Conservation (phyloP, 169 alveolate genomes). For the Plasmodium inui region DNA sequence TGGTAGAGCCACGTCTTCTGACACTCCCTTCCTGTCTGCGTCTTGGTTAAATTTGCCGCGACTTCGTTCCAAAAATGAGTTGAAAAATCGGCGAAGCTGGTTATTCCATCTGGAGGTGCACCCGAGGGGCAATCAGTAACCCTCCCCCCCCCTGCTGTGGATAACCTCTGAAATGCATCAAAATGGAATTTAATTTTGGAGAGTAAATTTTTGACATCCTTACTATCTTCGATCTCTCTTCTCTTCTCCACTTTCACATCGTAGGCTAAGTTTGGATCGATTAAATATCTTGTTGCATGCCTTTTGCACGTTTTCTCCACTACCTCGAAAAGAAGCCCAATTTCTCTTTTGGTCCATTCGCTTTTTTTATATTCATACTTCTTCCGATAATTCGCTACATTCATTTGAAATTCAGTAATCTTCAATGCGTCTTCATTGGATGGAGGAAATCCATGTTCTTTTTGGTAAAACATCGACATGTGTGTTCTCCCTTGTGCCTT, state of each 20-base stretch:
- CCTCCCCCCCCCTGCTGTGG: background rate
- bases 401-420: conserved; percentile 16
- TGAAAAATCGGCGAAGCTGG: conserved; percentile 12
- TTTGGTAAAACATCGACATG: conserved; percentile 68
- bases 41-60: conserved; percentile 10
- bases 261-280: conserved; percentile 27
- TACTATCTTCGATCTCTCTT: conserved; percentile 28
- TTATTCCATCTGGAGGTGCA: background rate
- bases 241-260: conserved; percentile 11
- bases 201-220: conserved; percentile 15
- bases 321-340: conserved; percentile 5
- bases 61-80: conserved; percentile 44
- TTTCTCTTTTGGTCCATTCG: conserved; percentile 63
- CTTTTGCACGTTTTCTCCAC: conserved; percentile 30
- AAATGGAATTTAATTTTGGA: conserved; percentile 29
- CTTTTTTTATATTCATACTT: conserved; percentile 70
- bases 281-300: conserved; percentile 54
- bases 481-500: conserved; percentile 39
- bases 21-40: conserved; percentile 26
- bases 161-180: background rate
- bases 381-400: conserved; percentile 38
- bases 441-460: conserved; percentile 29
- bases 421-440: conserved; percentile 76
- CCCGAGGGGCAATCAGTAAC: background rate
- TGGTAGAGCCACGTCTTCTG: conserved; percentile 68